Evolutionary conservation across 1,284 basidiomycete genomes (phyloP), one percentile per base, ranked within the genome.

Genomic region (Ganoderma multipileum): DNA sequence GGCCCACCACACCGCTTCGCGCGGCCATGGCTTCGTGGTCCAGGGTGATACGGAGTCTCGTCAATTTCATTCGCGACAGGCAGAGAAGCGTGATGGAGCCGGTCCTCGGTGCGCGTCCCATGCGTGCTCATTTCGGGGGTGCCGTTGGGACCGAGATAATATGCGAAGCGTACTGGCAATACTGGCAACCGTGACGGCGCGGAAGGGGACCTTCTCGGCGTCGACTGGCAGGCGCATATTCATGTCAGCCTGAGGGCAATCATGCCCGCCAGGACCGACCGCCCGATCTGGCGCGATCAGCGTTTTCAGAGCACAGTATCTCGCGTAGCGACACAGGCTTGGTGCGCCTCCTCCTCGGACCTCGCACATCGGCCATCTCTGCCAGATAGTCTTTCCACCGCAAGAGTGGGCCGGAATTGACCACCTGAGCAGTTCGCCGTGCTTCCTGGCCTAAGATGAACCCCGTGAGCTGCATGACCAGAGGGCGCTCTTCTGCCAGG

Each of bases 351-450:
- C 68, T 71, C 70, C 70, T 71, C 70, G 70, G 70, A 71, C 41
- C 68, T 64, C 66, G 44, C 41, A 26, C 47, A 60, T 50, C 63
- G 60, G 64, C 55, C 39, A 39, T 28, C 47, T 55, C 68, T 68
- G 68, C 57, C 70, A 67, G 66, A 71, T 69, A 69, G 64, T 67
- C 67, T 71, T 71, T 71, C 61, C 66, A 69, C 70, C 68, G 61
- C 67, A 38, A 50, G 60, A 64, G 57, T 67, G 66, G 70, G 39
- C 66, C 66, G 68, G 63, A 38, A 47, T 44, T 33, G 68, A 28
- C 65, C 70, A 65, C 68, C 70, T 69, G 70, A 71, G 68, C 70
- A 71, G 68, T 66, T 71, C 70, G 67, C 70, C 70, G 70, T 66
- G 67, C 68, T 68, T 42, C 67, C 66, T 71, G 59, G 61, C 66